These are phyloP conservation scores for Metschnikowia gruessii DNA, from an alignment of 805 yeast species.

Conservation along the genomic window DNA sequence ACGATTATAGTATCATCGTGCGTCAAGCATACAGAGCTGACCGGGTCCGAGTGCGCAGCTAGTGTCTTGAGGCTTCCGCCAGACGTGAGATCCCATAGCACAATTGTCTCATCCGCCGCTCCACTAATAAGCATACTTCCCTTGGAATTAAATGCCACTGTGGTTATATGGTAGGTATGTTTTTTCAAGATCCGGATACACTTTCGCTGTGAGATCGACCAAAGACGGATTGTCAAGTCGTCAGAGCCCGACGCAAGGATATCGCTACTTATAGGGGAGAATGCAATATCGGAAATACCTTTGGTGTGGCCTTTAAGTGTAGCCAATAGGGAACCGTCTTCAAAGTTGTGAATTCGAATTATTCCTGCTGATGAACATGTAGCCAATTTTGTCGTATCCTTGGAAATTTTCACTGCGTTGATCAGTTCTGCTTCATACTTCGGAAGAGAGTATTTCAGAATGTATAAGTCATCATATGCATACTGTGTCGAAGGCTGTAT, in stretches of 20 bases:
- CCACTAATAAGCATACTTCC: conserved; percentile 82
- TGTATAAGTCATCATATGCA: conserved; percentile 14
- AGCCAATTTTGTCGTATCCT: conserved; percentile 58
- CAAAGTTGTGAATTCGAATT: conserved; percentile 27
- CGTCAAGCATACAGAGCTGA: conserved; percentile 69
- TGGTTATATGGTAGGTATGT: conserved; percentile 81
- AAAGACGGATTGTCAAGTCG: conserved; percentile 74
- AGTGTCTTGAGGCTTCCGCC: conserved; percentile 73
- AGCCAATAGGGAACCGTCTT: conserved; percentile 17
- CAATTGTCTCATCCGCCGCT: conserved; percentile 85
- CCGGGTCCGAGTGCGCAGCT: conserved; percentile 92
- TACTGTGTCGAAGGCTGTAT: not conserved
- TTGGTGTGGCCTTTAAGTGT: conserved; percentile 55
- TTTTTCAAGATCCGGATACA: conserved; percentile 56
- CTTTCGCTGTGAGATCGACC: conserved; percentile 55
- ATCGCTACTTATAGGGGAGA: conserved; percentile 66
- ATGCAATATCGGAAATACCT: conserved; percentile 73
- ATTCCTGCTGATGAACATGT: conserved; percentile 37
- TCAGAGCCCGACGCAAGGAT: conserved; percentile 84
- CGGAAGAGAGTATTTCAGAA: conserved; percentile 12
- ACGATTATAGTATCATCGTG: conserved; percentile 79
- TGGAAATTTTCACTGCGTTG: conserved; percentile 57
- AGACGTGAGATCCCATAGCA: conserved; percentile 79
- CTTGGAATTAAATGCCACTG: conserved; percentile 64
- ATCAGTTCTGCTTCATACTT: conserved; percentile 12